These are phyloP conservation scores for Trichoderma hamatum DNA, from an alignment of 2,329 filamentous ascomycete genomes.

Conservation along the genomic window DNA sequence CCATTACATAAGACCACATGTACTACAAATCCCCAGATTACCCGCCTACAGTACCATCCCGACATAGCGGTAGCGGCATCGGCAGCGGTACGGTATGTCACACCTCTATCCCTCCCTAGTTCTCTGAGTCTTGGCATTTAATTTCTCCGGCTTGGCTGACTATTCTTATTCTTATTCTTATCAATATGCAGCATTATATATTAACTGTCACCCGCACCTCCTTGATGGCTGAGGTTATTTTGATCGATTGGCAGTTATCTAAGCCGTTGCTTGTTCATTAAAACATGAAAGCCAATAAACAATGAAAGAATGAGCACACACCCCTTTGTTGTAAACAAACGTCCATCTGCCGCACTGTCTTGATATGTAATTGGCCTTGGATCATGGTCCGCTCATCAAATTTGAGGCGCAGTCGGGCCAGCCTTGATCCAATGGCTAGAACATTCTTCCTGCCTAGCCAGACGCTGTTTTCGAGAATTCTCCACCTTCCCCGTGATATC, in stretches of 20 bases:
- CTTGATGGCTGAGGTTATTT: neutral
- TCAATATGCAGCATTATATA: neutral
- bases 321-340: neutral
- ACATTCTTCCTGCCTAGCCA: neutral
- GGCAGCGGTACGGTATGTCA: neutral
- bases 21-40: neutral
- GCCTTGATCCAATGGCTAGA: neutral
- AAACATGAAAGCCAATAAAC: neutral
- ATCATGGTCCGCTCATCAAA: neutral
- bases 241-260: neutral
- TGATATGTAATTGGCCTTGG: neutral
- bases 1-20: neutral
- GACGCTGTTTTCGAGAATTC: neutral
- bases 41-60: neutral
- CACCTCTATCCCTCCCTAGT: conserved; percentile 1
- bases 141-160: conserved; percentile 15
- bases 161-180: neutral
- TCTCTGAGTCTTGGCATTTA: neutral
- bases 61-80: neutral
- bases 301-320: neutral
- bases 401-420: neutral
- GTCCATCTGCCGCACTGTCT: neutral
- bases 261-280: neutral
- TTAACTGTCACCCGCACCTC: neutral
- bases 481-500: neutral